phyloP scores from a whole-genome alignment of 805 yeast species.

The Metschnikowia kofuensis region DNA sequence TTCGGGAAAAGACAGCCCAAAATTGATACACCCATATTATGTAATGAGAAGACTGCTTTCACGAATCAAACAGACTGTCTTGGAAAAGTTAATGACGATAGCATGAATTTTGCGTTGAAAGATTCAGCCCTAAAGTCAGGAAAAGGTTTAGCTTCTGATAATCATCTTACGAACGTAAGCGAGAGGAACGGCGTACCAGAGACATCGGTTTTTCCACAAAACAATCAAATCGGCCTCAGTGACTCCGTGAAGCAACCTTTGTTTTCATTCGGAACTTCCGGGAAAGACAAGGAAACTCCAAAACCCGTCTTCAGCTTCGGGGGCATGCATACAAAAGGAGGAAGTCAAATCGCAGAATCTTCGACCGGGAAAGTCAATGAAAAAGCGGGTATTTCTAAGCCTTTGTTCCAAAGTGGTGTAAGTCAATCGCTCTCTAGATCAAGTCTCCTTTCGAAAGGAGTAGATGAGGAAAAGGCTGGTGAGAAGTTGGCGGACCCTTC shows the following conservation, averaged over 20 bases:
- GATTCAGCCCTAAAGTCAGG: too few relatives aligned
- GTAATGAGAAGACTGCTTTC: not conserved
- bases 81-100: too few relatives aligned
- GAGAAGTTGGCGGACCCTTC: too few relatives aligned
- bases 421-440: too few relatives aligned
- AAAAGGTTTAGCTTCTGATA: too few relatives aligned
- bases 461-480: too few relatives aligned
- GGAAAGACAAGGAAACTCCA: not conserved
- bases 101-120: too few relatives aligned
- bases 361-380: not conserved
- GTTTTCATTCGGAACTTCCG: slow-evolving; percentile 1
- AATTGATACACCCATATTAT: not conserved
- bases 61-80: too few relatives aligned
- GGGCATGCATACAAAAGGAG: not conserved
- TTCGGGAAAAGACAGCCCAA: slow-evolving; percentile 6
- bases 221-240: not conserved
- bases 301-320: slow-evolving; percentile 8
- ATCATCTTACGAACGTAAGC: too few relatives aligned
- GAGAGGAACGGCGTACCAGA: too few relatives aligned
- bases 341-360: not conserved
- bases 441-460: not conserved
- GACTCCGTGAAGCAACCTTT: not conserved
- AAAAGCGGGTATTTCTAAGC: too few relatives aligned
- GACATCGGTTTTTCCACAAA: not conserved
- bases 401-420: too few relatives aligned